Percentiles rank a stretch among this genome's conserved stretches.
phyloP scores from a whole-genome alignment of 306 rosid genomes.

The Quercus alba region DNA sequence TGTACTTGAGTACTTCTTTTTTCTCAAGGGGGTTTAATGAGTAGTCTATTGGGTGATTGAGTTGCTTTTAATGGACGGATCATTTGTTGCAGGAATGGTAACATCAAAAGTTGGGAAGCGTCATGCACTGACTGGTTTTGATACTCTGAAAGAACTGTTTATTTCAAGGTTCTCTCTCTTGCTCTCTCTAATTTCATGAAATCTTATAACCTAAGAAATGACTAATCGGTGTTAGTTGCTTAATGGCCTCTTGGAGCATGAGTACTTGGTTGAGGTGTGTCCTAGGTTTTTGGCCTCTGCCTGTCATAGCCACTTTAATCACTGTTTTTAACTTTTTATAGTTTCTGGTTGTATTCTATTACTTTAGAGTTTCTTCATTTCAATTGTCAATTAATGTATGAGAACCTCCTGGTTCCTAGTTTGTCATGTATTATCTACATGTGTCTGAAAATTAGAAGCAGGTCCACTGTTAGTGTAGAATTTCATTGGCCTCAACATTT shows the following conservation, averaged over 20 bases:
- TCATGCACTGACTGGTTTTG: conserved; percentile 88
- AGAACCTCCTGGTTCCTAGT: background rate
- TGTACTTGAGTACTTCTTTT: background rate
- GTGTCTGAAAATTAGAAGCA: background rate
- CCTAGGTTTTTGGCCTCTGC: background rate
- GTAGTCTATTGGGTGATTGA: background rate
- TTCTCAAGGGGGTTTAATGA: background rate
- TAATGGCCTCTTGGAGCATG: background rate
- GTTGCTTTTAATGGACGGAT: conserved; percentile 8
- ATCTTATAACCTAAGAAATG: background rate
- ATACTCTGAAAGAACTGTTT: conserved; percentile 83
- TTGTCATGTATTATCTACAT: background rate
- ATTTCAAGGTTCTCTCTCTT: conserved; percentile 55
- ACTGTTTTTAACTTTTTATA: background rate
- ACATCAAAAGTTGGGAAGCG: conserved; percentile 97
- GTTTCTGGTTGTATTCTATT: background rate
- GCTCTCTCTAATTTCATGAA: background rate
- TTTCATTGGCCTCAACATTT: background rate
- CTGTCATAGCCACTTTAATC: background rate
- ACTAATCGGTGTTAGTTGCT: background rate
- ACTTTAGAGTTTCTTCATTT: background rate
- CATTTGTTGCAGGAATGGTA: conserved; percentile 75
- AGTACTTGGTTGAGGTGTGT: background rate
- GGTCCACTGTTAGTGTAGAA: background rate
- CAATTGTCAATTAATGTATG: background rate